phyloP scores from a whole-genome alignment of 1,139 yeast species.

The Zhuliangozyma blackwelliae region DNA sequence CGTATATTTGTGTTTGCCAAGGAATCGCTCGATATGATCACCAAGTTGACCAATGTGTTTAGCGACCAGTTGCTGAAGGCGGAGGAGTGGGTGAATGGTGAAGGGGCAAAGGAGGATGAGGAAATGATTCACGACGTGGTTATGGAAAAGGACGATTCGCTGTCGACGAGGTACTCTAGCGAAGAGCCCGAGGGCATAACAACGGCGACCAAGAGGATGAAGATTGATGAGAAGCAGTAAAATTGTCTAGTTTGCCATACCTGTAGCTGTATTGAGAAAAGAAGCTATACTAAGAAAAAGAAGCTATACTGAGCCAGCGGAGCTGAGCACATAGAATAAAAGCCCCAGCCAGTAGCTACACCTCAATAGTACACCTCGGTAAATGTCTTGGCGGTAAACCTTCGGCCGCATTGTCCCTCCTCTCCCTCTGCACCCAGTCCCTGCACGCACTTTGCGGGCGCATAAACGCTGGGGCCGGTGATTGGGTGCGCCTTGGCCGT shows the following conservation, averaged over 20 bases:
- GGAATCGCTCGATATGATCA: slow-evolving; percentile 85
- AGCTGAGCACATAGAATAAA: background rate
- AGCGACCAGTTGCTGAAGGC: slow-evolving; percentile 82
- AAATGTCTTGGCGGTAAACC: slow-evolving; percentile 32
- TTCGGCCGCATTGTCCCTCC: slow-evolving; percentile 29
- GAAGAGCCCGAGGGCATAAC: slow-evolving; percentile 11
- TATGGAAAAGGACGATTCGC: slow-evolving; percentile 2
- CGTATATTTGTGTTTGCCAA: slow-evolving; percentile 76
- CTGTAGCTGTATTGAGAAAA: no score
- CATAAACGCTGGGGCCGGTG: slow-evolving; percentile 41
- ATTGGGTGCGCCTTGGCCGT: slow-evolving; percentile 22
- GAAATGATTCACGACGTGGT: slow-evolving; percentile 7
- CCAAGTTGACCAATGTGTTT: slow-evolving; percentile 75
- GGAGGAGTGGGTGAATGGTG: slow-evolving; percentile 71
- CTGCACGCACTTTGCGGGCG: slow-evolving; percentile 46
- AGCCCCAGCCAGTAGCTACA: background rate
- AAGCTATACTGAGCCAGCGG: background rate
- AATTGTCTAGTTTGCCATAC: background rate
- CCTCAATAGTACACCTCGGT: slow-evolving; percentile 32
- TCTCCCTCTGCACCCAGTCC: slow-evolving; percentile 3
- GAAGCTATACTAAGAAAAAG: background rate
- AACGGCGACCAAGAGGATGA: slow-evolving; percentile 13
- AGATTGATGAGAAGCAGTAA: slow-evolving; percentile 6
- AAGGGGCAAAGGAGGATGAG: slow-evolving; percentile 15
- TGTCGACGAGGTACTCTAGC: slow-evolving; percentile 7